Conservation (phyloP, 2,329 filamentous ascomycete genomes). For the Emericellopsis atlantica region DNA sequence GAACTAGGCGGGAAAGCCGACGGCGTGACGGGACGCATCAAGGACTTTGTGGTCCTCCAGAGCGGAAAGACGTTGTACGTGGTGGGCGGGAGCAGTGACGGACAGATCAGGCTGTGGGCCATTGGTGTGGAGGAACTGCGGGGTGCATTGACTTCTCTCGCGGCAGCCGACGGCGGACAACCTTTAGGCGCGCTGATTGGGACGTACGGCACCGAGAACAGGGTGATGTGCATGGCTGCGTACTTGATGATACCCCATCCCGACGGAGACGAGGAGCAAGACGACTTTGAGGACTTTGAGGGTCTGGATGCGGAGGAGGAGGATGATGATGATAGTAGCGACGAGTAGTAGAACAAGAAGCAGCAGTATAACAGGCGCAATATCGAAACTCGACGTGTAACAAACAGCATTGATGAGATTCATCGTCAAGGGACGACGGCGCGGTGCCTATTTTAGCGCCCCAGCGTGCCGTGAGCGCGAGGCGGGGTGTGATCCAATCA, state of each 20-base stretch:
- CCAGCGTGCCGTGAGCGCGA: no score
- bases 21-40: constrained; percentile 62
- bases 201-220: constrained; percentile 71
- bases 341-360: constrained; percentile 4
- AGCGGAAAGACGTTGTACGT: constrained; percentile 36
- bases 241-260: constrained; percentile 71
- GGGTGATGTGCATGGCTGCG: constrained; percentile 78
- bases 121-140: constrained; percentile 31
- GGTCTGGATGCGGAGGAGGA: constrained; percentile 4
- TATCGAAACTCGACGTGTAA: no score
- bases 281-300: constrained; percentile 26
- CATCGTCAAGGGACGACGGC: no score
- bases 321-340: constrained; percentile 21
- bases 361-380: no score
- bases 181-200: constrained; percentile 52
- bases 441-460: no score
- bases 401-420: no score
- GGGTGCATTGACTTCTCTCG: neutral
- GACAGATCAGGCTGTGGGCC: constrained; percentile 68
- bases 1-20: constrained; percentile 63
- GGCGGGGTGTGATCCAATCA: no score
- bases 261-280: constrained; percentile 45
- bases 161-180: constrained; percentile 6
- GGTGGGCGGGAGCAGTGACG: constrained; percentile 73
- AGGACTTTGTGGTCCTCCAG: constrained; percentile 67